These are phyloP conservation scores for Nicotiana noctiflora DNA, from an alignment of 257 asterid genomes.

Conservation along the genomic window DNA sequence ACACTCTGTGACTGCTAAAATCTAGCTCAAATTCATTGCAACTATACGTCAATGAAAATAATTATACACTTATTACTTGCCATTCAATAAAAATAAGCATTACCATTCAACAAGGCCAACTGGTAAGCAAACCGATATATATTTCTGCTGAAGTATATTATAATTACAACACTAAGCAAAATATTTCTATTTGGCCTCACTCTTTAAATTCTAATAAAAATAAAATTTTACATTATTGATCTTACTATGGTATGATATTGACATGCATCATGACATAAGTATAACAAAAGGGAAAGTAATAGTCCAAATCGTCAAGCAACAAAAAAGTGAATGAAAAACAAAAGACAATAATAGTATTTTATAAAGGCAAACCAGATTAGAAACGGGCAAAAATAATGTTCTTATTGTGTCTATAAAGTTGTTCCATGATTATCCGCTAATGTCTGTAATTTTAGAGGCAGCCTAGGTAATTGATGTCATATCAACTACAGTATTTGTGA, in stretches of 20 bases:
- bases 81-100: background rate
- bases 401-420: background rate
- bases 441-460: conserved; percentile 35
- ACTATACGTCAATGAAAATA: too few species aligned
- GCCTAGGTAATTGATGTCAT: conserved; percentile 17
- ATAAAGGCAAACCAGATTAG: conserved; percentile 16
- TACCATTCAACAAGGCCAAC: background rate
- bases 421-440: conserved; percentile 11
- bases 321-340: background rate
- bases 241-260: background rate
- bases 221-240: background rate
- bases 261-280: background rate
- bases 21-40: too few species aligned
- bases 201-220: background rate
- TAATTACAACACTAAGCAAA: background rate
- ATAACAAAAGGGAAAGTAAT: background rate
- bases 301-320: background rate
- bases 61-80: background rate
- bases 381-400: background rate
- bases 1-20: too few species aligned
- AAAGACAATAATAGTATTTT: background rate
- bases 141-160: background rate
- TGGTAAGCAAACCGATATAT: too few species aligned
- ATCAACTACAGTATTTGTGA: conserved; percentile 23
- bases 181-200: background rate